Conservation (phyloP, 257 asterid species). For the Eucommia ulmoides region DNA sequence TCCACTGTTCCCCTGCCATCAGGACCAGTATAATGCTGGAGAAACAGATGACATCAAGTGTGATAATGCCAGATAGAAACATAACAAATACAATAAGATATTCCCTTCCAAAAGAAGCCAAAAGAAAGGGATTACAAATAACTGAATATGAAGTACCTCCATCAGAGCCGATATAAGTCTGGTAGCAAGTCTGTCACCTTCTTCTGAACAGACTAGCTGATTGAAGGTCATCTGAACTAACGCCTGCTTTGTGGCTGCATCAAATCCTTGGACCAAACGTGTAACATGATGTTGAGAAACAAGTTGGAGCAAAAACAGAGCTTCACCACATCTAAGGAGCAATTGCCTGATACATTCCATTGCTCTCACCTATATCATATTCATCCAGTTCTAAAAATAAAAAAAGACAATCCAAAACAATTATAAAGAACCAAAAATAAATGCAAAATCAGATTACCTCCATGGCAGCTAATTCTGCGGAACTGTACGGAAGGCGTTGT, state of each 20-base stretch:
- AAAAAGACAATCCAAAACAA: background rate
- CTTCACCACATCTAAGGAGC: slow-evolving; percentile 90
- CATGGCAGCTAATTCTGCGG: slow-evolving; percentile 95
- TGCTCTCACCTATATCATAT: slow-evolving; percentile 68
- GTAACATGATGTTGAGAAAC: slow-evolving; percentile 74
- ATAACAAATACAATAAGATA: background rate
- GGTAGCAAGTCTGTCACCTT: slow-evolving; percentile 72
- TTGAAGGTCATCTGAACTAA: slow-evolving; percentile 76
- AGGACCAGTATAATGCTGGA: slow-evolving; percentile 94
- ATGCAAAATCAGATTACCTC: slow-evolving; percentile 41
- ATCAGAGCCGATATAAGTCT: slow-evolving; percentile 81
- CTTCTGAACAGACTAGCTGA: slow-evolving; percentile 84
- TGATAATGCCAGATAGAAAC: background rate
- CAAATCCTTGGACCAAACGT: slow-evolving; percentile 67
- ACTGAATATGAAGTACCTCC: slow-evolving; percentile 51
- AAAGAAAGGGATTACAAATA: background rate
- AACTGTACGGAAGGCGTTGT: slow-evolving; percentile 79
- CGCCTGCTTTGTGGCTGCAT: slow-evolving; percentile 46
- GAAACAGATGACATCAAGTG: slow-evolving; percentile 8
- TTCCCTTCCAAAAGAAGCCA: background rate
- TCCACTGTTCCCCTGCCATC: slow-evolving; percentile 98
- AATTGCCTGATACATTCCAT: slow-evolving; percentile 95
- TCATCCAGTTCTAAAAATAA: slow-evolving; percentile 9
- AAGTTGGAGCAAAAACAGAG: slow-evolving; percentile 71
- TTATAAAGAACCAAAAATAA: slow-evolving; percentile 14